A percentile compares a stretch with the other conserved stretches of the same genome.
phyloP scores from a whole-genome alignment of 2,329 filamentous ascomycete genomes.

The Cladosporium sp. region DNA sequence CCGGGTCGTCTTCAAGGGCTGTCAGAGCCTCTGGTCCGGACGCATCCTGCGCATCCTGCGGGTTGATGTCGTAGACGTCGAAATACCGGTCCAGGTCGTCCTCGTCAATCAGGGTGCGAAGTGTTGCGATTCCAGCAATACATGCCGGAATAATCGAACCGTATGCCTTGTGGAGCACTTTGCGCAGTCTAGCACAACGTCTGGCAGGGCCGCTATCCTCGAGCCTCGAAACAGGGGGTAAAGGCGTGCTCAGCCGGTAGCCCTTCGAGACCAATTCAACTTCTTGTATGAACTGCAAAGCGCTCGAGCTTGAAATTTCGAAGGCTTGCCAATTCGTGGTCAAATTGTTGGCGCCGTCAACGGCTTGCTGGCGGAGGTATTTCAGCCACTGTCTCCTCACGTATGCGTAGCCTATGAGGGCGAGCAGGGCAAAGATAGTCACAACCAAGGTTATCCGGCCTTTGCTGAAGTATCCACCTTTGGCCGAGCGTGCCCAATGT shows the following conservation, averaged over 20 bases:
- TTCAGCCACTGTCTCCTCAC: conserved; percentile 77
- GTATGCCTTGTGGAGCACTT: conserved; percentile 67
- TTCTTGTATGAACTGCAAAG: conserved; percentile 81
- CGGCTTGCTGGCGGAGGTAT: conserved; percentile 69
- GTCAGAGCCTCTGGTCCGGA: conserved; percentile 48
- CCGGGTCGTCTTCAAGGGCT: conserved; percentile 68
- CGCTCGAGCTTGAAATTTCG: conserved; percentile 71
- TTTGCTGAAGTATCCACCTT: conserved; percentile 51
- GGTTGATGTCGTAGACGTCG: conserved; percentile 57
- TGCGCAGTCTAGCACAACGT: conserved; percentile 75
- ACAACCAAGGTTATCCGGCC: conserved; percentile 47
- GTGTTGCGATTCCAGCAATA: conserved; percentile 61
- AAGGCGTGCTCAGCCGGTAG: conserved; percentile 81
- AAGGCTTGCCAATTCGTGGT: conserved; percentile 74
- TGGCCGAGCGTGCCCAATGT: conserved; percentile 62
- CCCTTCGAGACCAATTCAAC: conserved; percentile 93
- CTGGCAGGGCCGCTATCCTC: conserved; percentile 70
- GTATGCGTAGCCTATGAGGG: conserved; percentile 64
- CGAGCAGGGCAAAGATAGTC: conserved; percentile 50
- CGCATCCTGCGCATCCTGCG: conserved; percentile 44
- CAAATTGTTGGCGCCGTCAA: conserved; percentile 64
- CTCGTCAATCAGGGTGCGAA: conserved; percentile 72
- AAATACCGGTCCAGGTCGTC: conserved; percentile 87
- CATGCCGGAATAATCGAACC: conserved; percentile 67
- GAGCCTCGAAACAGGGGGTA: conserved; percentile 87